Evolutionary conservation across 352 stramenopile genomes (phyloP).

Genomic region (Phytophthora capsici): DNA sequence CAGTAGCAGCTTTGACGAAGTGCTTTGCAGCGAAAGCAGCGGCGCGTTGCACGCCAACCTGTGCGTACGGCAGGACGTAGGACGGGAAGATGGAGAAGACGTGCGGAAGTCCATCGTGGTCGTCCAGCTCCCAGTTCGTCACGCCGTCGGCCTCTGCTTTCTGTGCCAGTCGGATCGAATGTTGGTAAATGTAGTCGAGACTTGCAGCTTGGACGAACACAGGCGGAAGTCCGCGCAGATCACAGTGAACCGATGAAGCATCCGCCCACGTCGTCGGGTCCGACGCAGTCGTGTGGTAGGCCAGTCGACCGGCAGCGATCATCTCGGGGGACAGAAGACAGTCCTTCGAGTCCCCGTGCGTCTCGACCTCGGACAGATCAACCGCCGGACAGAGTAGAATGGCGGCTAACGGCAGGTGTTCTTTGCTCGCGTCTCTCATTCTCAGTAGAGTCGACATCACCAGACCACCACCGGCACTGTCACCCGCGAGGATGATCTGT

Average conservation of each 20-base stretch:
- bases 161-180: conserved; percentile 37
- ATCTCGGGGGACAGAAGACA: conserved; percentile 43
- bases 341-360: conserved; percentile 25
- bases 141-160: conserved; percentile 48
- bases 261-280: conserved; percentile 41
- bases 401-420: conserved; percentile 38
- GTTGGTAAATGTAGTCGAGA: conserved; percentile 49
- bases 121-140: conserved; percentile 51
- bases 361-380: conserved; percentile 43
- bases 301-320: conserved; percentile 21
- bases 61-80: conserved; percentile 45
- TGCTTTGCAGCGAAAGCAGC: conserved; percentile 47
- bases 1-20: conserved; percentile 11
- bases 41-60: conserved; percentile 37
- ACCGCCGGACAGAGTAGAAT: conserved; percentile 52
- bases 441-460: conserved; percentile 50
- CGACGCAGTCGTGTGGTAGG: conserved; percentile 25
- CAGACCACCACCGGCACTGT: conserved; percentile 51
- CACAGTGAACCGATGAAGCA: conserved; percentile 58
- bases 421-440: conserved; percentile 27
- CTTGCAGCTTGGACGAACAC: conserved; percentile 52
- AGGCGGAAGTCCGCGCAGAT: conserved; percentile 49
- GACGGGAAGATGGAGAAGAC: conserved; percentile 48
- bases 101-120: conserved; percentile 48
- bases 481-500: conserved; percentile 44